Base-by-base conservation (phyloP, 257 asterid species). In the Perilla frutescens region DNA sequence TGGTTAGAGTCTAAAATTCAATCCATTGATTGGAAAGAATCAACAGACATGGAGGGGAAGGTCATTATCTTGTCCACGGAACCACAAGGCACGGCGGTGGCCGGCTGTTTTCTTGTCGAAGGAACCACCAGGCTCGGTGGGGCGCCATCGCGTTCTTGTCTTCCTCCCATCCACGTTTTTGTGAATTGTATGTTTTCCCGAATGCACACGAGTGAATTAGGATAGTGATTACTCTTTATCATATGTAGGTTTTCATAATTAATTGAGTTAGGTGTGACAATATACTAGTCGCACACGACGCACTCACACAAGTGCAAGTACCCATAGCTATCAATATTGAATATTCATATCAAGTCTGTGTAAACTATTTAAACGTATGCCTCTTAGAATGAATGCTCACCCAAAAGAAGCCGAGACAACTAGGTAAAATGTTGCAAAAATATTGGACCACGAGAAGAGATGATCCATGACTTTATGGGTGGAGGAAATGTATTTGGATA, bases 71-170 rank as follows among this genome's bases (percentile, higher is more conserved):
- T 85, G 86, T 78, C 82, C 51, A 20, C 63, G n/a, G 34, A 58
- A 44, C 48, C 43, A 45, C 58, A 66, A 43, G 37, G 37, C 57
- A 71, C 26, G 67, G 68, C 7, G 76, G 68, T 29, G 70, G 61
- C 75, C 60, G 51, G 49, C 49, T 48, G 34, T 74, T 83, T 66
- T 70, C 62, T 31, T 85, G 87, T 76, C 77, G 62, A 43, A 15
- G 47, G 63, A 72, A 41, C 61, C 78, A 50, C 66, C 66, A 4
- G 73, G n/a, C 79, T 66, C 13, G 79, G 73, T 62, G 79, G 83
- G 10, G 51, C 51, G 60, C 75, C 84, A 71, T 77, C 79, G 37
- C 47, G 47, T 39, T 77, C 80, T 69, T 84, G 84, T 78, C 80
- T 69, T 77, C 53, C 76, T 6, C 62, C 49, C 8, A 61, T 56